Percentiles rank a stretch among this genome's conserved stretches.
Conservation (phyloP, 305 asterid species). For the Ilex paraguariensis region DNA sequence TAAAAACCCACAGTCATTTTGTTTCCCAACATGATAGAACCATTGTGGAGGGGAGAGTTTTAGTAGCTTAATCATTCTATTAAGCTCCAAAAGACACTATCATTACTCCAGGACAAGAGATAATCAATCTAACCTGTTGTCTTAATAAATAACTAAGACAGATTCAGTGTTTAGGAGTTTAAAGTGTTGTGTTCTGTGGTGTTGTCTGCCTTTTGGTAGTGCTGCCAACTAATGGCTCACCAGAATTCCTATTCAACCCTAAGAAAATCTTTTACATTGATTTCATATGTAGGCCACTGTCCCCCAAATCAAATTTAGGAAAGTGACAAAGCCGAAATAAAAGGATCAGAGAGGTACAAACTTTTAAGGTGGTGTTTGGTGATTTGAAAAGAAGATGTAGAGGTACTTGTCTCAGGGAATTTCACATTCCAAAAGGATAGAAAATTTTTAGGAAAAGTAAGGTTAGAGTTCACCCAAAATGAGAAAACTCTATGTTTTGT, state of each 20-base stretch:
- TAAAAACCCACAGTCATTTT: slow-evolving; percentile 11
- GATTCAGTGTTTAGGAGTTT: slow-evolving; percentile 1
- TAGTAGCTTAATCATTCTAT: slow-evolving; percentile 6
- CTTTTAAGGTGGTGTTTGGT: slow-evolving; percentile 17
- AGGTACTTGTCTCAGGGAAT: no score
- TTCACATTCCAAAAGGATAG: no score
- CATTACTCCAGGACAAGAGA: slow-evolving; percentile 16
- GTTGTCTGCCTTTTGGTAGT: slow-evolving; percentile 34
- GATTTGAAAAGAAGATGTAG: slow-evolving; percentile 5
- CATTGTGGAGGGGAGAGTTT: slow-evolving; percentile 15
- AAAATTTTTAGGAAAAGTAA: no score
- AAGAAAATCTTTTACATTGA: slow-evolving; percentile 13
- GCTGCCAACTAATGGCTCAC: slow-evolving; percentile 29
- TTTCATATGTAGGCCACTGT: slow-evolving; percentile 36
- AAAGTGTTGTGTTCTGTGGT: neutral
- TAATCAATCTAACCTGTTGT: slow-evolving; percentile 9
- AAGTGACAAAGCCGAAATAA: slow-evolving; percentile 25
- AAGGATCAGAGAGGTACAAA: slow-evolving; percentile 19
- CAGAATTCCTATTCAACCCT: slow-evolving; percentile 28
- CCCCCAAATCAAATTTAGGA: slow-evolving; percentile 4
- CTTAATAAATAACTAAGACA: slow-evolving; percentile 15
- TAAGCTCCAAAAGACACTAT: slow-evolving; percentile 9
- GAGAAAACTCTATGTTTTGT: no score
- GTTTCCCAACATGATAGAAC: slow-evolving; percentile 25
- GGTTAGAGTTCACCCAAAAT: no score